Conservation (phyloP, 1,284 basidiomycete species). For the Ceratobasidium papillatum region DNA sequence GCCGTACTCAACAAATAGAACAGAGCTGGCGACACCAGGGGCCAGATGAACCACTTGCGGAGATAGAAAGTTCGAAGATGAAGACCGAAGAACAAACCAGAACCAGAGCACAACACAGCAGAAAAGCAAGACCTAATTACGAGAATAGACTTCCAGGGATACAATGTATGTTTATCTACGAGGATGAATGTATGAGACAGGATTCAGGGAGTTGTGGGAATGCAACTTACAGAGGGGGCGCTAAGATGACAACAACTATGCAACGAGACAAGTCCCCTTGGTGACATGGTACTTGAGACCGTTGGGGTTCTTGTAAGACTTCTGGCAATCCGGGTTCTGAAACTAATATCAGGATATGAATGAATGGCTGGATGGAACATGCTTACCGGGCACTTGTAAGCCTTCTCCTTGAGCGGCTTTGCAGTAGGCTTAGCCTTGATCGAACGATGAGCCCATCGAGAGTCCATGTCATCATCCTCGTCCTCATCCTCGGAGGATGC, state of each 20-base stretch:
- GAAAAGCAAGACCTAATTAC: conserved; percentile 36
- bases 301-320: conserved; percentile 45
- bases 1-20: not conserved
- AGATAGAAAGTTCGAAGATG: conserved; percentile 16
- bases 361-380: not conserved
- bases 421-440: conserved; percentile 36
- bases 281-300: conserved; percentile 44
- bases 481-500: conserved; percentile 29
- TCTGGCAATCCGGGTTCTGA: conserved; percentile 39
- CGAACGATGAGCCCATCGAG: conserved; percentile 30
- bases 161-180: conserved; percentile 38
- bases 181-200: not conserved
- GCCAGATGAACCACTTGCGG: conserved; percentile 1
- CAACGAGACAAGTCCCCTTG: conserved; percentile 44
- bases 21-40: conserved; percentile 25
- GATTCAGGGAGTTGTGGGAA: not conserved
- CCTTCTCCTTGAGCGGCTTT: conserved; percentile 39
- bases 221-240: conserved; percentile 27
- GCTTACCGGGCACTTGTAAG: conserved; percentile 38
- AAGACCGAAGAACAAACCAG: conserved; percentile 19
- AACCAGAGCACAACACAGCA: conserved; percentile 27
- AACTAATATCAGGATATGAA: not conserved
- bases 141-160: conserved; percentile 38
- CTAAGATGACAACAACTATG: conserved; percentile 34
- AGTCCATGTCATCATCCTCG: conserved; percentile 4